Evolutionary conservation across 257 asterid species (phyloP), one percentile per base, ranked within the genome.

Genomic region (Nicotiana paniculata): DNA sequence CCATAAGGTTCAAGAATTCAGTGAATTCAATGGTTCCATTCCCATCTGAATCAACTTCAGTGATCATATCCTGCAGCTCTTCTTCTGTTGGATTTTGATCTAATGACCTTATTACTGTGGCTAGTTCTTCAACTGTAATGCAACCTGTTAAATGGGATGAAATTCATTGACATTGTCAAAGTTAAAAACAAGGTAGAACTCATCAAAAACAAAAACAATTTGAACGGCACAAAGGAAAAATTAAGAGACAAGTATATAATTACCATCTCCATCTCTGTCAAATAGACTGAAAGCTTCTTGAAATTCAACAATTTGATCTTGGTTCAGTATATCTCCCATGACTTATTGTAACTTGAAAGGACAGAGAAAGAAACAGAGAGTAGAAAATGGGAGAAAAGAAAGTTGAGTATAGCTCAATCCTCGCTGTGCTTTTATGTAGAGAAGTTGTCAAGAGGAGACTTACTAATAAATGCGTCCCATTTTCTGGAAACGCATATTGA

Each of bases 231-330:
- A 59, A 11, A 81, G 15, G 6, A 16, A 48, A 16, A 30, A 9
- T 43, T 8, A 12, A 72, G 39, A 35, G 18, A 1, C 3, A 12
- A 32, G 35, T 12, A 28, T 28, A 28, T 28, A 46, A 62, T 55
- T 51, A 87, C 92, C 92, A 82, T 89, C 92, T 81, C 92, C 92
- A 81, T 89, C 88, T 72, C 86, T 89, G 83, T 89, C 92, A 80
- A 89, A 89, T 35, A 89, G 89, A 80, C 87, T 86, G 69, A 89
- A 89, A 64, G 92, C 90, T 81, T 89, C 92, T 57, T 87, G 82
- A 68, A 89, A 86, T 85, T 89, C 92, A 68, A 77, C 84, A 87
- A 87, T 81, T 68, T 87, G 92, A 46, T 89, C 92, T 78, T 86
- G 82, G 46, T 86, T 89, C 51, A 86, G 81, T 13, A 66, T 16